Base-by-base conservation (phyloP, 2,329 filamentous ascomycete genomes). In the Didymella segeticola region DNA sequence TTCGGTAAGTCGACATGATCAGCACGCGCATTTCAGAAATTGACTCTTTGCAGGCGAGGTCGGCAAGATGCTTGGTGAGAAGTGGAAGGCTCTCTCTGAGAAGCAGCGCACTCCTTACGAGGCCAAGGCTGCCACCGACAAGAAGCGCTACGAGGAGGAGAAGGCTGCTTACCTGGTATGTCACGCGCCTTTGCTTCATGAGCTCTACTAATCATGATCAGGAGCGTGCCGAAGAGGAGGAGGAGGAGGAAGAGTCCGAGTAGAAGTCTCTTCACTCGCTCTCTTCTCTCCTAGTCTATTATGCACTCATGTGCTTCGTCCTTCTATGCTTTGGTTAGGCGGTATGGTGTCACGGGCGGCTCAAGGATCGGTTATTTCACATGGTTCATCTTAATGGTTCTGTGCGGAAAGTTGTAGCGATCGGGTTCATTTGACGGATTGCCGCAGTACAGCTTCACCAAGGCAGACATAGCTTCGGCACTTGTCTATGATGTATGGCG, bases 61-160 rank as follows among this genome's bases (percentile, higher is more conserved):
- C 72, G 95, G 95, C 82, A 98, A 98, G 86, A 85, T 95, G 72
- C 91, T 99, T 57, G 95, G 95, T 80, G 93, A 97, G 86, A 89
- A 90, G 82, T 99, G 95, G 95, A 99, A 99, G 91, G 90, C 88
- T 56, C 84, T 99, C 63, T 90, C 86, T 79, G 91, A 96, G 68
- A 91, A 95, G 84, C 91, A 98, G 79, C 92, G 93, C 71, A 81
- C 84, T 61, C 95, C 95, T 10, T 99, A 98, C 73, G 93, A 98
- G 81, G 90, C 91, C 76, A 98, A 98, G 89, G 95, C 95, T 74
- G 91, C 90, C 46, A 83, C 89, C 62, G 95, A 99, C 82, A 99
- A 98, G 91, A 96, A 98, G 89, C 89, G 95, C 60, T 99, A 98
- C 77, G 93, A 98, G 79, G 91, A 96, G 68, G 92, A 98, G 86